Base-by-base conservation (phyloP, 257 asterid species). In the Lithospermum erythrorhizon region DNA sequence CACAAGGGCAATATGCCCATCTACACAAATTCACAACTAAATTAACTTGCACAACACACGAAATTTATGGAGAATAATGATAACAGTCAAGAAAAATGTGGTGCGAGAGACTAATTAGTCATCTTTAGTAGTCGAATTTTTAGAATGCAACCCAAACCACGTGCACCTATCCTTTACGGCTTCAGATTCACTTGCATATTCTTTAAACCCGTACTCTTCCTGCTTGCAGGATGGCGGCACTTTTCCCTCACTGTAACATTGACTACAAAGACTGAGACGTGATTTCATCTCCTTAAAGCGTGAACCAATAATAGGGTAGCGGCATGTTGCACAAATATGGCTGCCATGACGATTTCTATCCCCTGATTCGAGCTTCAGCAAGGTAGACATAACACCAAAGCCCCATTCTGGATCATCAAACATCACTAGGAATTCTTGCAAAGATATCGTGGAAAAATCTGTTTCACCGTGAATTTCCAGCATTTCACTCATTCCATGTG, bases 351-450 rank as follows among this genome's bases (percentile, higher is more conserved):
- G 95, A 69, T 82, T 84, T 77, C 99, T 81, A 22, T 93, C 99
- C 21, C 99, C 87, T 0, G 22, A 61, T 68, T 93, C 99, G 10
- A 93, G 99, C 82, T 81, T 93, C 81, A 85, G 13, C 20, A 93
- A 64, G 5, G 84, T 75, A 47, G 89, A 69, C 82, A 93, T 61
- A 18, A 89, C 85, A 30, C 97, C 81, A 53, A 93, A 93, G 0
- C 96, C 99, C 95, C 96, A 86, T 69, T 89, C 96, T 68, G 53
- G 83, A 82, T 93, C 97, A 69, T 89, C 97, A 63, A 93, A 87
- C 94, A 93, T 86, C 9, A 73, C 63, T 6, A 72, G 68, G 72
- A 86, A 93, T 55, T 93, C 97, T 1, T 77, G 59, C 24, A 81
- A 70, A 24, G 96, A 77, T 60, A 86, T 67, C 69, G 69, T 60